Evolutionary conservation across 345 rosid species (phyloP).

Genomic region (Linum usitatissimum): DNA sequence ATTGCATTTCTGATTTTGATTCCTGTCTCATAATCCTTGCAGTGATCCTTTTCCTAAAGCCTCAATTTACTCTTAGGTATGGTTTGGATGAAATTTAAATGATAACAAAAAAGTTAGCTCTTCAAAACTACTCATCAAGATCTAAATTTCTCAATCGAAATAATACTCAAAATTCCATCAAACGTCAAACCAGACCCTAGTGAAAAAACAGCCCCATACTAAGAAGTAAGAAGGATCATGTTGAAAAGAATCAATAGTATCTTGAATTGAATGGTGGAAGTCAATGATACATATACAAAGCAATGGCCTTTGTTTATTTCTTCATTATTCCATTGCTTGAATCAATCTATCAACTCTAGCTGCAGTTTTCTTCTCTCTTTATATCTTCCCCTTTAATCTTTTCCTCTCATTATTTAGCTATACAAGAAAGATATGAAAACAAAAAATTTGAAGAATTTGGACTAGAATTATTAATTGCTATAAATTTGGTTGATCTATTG

Average conservation of each 20-base stretch:
- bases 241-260: no score
- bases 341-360: background rate
- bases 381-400: background rate
- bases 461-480: constrained; percentile 8
- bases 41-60: background rate
- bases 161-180: no score
- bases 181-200: no score
- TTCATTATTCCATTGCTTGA: background rate
- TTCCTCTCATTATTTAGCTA: background rate
- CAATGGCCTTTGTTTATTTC: background rate
- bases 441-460: no score
- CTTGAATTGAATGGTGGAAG: background rate
- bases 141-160: no score
- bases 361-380: background rate
- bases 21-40: background rate
- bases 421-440: background rate
- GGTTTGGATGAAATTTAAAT: no score
- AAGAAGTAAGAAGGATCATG: no score
- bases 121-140: no score
- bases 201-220: no score
- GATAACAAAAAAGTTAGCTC: no score
- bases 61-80: no score
- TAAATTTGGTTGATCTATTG: constrained; percentile 20
- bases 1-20: background rate
- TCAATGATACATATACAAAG: background rate